These are phyloP conservation scores for sorghum (Sorghum bicolor) DNA, from an alignment of 176 grass and related monocot species.

Conservation along the genomic window DNA sequence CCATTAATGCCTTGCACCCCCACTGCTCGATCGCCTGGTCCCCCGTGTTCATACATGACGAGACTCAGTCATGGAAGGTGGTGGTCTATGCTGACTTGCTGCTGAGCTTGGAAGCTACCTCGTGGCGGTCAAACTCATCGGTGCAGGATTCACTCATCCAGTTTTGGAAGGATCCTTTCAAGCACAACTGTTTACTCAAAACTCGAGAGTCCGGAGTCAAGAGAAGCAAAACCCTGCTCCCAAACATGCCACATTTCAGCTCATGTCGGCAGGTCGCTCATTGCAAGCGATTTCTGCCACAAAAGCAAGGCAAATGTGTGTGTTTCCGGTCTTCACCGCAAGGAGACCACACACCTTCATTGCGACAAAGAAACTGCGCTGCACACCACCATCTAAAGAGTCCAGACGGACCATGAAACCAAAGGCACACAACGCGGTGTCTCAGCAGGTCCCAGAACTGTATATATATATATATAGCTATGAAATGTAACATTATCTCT, in stretches of 20 bases:
- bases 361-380: not conserved
- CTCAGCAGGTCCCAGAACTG: not conserved
- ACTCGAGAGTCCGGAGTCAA: not conserved
- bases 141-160: too few relatives aligned
- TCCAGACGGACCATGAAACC: too few relatives aligned
- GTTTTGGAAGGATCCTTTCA: too few relatives aligned
- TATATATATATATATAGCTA: not conserved
- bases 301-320: too few relatives aligned
- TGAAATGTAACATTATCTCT: not conserved
- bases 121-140: not conserved
- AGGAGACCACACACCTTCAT: not conserved
- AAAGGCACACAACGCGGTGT: not conserved
- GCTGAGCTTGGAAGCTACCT: not conserved
- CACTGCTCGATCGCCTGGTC: too few relatives aligned
- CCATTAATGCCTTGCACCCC: not conserved
- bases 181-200: too few relatives aligned
- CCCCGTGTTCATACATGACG: too few relatives aligned
- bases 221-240: not conserved
- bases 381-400: too few relatives aligned
- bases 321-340: not conserved
- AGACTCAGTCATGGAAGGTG: not conserved
- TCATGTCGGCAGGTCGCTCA: not conserved
- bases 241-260: not conserved
- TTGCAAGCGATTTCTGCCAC: not conserved
- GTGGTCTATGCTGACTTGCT: too few relatives aligned